Evolutionary conservation across 768 basidiomycete species (phyloP).

Genomic region (Paxillus ammoniavirescens): DNA sequence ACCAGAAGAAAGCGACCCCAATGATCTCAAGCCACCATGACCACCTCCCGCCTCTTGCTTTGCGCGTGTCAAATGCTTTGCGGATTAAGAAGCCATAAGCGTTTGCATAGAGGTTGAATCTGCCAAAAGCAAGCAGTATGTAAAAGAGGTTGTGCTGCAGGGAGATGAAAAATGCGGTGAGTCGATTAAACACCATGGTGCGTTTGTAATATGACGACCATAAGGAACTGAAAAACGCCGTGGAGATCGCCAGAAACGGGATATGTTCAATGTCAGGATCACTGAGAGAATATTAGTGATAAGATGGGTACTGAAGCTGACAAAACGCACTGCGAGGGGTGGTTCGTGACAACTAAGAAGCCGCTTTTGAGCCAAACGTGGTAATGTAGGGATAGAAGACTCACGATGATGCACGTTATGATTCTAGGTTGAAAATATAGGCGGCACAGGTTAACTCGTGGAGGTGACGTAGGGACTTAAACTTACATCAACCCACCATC

Average conservation of each 20-base stretch:
- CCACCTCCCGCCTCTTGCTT: conserved; percentile 71
- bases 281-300: conserved; percentile 36
- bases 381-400: conserved; percentile 31
- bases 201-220: conserved; percentile 97
- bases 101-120: conserved; percentile 92
- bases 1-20: conserved; percentile 83
- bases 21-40: conserved; percentile 74
- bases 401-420: conserved; percentile 95
- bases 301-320: not conserved
- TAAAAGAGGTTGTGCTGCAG: conserved; percentile 94
- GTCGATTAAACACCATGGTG: conserved; percentile 72
- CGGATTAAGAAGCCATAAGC: conserved; percentile 77
- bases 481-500: conserved; percentile 98
- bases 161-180: conserved; percentile 62
- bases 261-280: conserved; percentile 86
- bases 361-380: conserved; percentile 4
- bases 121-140: conserved; percentile 81
- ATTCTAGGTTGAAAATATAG: conserved; percentile 46
- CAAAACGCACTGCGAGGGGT: conserved; percentile 81
- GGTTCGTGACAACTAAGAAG: conserved; percentile 86
- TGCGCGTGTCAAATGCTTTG: conserved; percentile 62
- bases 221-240: conserved; percentile 78
- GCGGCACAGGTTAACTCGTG: conserved; percentile 3
- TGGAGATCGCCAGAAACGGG: conserved; percentile 93
- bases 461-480: conserved; percentile 1